Percentiles rank a stretch among this genome's conserved stretches.
These are phyloP conservation scores for Neofusicoccum sp. DNA, from an alignment of 2,329 filamentous ascomycete genomes.

Conservation along the genomic window DNA sequence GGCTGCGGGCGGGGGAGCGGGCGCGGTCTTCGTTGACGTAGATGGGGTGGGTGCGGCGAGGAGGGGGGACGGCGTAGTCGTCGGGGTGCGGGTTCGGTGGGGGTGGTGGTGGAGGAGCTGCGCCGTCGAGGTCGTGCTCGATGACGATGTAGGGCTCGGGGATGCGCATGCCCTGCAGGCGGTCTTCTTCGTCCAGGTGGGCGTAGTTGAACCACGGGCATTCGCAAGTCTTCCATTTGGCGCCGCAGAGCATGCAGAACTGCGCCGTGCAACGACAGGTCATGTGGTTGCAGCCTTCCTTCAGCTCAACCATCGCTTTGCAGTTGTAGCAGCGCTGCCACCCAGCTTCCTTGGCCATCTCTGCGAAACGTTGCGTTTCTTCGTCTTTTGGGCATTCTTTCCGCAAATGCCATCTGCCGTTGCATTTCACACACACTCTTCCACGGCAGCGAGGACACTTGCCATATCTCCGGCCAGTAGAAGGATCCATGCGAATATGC, in stretches of 20 bases:
- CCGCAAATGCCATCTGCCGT: conserved; percentile 69
- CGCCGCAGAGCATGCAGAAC: conserved; percentile 85
- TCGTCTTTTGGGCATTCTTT: conserved; percentile 72
- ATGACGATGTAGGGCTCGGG: conserved; percentile 53
- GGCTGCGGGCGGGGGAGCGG: conserved; percentile 27
- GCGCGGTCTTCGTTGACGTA: conserved; percentile 34
- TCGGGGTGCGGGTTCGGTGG: conserved; percentile 25
- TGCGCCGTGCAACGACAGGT: conserved; percentile 81
- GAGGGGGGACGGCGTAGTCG: conserved; percentile 38
- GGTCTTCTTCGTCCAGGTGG: conserved; percentile 54
- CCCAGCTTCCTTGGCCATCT: conserved; percentile 66
- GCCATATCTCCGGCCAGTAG: conserved; percentile 61
- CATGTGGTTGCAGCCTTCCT: conserved; percentile 87
- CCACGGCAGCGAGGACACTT: conserved; percentile 72
- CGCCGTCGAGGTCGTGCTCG: conserved; percentile 44
- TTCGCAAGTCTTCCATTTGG: conserved; percentile 80
- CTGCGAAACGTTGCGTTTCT: conserved; percentile 63
- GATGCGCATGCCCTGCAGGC: conserved; percentile 34
- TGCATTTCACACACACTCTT: conserved; percentile 75
- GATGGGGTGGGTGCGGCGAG: conserved; percentile 24
- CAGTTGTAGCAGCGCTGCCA: conserved; percentile 80
- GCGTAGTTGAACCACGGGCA: conserved; percentile 78
- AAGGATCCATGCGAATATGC: conserved; percentile 60
- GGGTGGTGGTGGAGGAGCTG: conserved; percentile 32
- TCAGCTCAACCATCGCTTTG: conserved; percentile 72